Evolutionary conservation across 2,329 filamentous ascomycete genomes (phyloP).

Genomic region (Diplodia scrobiculata): DNA sequence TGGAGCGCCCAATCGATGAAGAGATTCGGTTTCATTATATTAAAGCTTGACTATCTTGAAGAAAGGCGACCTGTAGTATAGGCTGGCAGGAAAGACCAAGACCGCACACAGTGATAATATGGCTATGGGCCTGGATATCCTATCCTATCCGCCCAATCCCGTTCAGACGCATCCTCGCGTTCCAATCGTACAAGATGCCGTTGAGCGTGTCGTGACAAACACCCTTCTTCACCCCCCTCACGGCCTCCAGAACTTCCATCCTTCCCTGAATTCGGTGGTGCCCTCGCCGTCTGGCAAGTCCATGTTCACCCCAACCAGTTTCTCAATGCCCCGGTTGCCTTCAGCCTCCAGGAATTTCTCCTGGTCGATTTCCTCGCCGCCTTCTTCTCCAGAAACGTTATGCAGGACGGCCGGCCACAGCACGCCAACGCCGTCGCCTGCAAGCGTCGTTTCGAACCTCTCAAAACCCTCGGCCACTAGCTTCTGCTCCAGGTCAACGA

Average conservation of each 20-base stretch:
- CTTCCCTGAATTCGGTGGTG: constrained; percentile 39
- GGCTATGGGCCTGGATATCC: neutral
- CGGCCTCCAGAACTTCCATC: constrained; percentile 48
- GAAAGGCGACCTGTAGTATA: neutral
- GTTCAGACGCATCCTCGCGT: neutral
- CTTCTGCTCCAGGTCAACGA: constrained; percentile 65
- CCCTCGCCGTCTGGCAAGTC: constrained; percentile 30
- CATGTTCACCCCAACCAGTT: constrained; percentile 71
- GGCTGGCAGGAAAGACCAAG: neutral
- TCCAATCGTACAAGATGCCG: constrained; percentile 10
- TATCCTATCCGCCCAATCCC: neutral
- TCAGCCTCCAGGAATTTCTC: constrained; percentile 84
- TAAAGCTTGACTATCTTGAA: constrained; percentile 9
- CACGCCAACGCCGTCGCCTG: constrained; percentile 90
- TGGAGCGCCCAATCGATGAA: neutral
- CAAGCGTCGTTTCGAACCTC: constrained; percentile 85
- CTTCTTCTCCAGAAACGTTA: constrained; percentile 77
- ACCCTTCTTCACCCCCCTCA: constrained; percentile 26
- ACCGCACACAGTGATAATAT: constrained; percentile 8
- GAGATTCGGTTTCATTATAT: constrained; percentile 4
- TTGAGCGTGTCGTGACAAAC: neutral
- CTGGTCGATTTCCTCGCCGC: constrained; percentile 89
- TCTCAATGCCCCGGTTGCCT: constrained; percentile 82
- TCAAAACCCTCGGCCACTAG: constrained; percentile 66
- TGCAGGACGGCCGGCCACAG: constrained; percentile 89